Evolutionary conservation across 306 rosid genomes (phyloP).

Genomic region (Fagus crenata): DNA sequence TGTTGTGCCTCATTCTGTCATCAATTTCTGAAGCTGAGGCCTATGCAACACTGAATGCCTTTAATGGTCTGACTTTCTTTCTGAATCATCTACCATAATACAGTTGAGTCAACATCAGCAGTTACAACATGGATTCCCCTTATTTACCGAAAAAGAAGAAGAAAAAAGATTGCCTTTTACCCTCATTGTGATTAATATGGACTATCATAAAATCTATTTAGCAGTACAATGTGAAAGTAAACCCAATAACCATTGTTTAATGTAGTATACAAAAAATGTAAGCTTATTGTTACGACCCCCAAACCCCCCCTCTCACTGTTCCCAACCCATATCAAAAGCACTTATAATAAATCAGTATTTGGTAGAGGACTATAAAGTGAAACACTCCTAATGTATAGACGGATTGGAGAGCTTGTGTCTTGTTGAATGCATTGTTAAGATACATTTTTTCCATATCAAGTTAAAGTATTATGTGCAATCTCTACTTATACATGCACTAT

Average conservation of each 20-base stretch:
- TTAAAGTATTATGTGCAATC: too few species aligned
- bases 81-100: conserved; percentile 48
- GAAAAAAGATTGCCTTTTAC: not conserved
- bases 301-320: not conserved
- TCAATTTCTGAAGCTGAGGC: conserved; percentile 39
- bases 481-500: too few species aligned
- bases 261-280: not conserved
- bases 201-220: conserved; percentile 1
- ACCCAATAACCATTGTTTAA: not conserved
- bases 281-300: not conserved
- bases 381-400: not conserved
- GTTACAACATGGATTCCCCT: conserved; percentile 41
- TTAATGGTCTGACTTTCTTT: conserved; percentile 27
- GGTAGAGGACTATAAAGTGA: too few species aligned
- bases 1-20: conserved; percentile 36
- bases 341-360: not conserved
- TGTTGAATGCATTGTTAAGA: not conserved
- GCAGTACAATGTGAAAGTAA: conserved; percentile 7
- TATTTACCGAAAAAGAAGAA: too few species aligned
- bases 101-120: conserved; percentile 49
- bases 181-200: conserved; percentile 11
- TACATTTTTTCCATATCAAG: not conserved
- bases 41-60: conserved; percentile 44
- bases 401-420: too few species aligned
- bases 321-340: not conserved